Conservation (phyloP, 768 basidiomycete genomes). For the Xerocomellus amylosporus region DNA sequence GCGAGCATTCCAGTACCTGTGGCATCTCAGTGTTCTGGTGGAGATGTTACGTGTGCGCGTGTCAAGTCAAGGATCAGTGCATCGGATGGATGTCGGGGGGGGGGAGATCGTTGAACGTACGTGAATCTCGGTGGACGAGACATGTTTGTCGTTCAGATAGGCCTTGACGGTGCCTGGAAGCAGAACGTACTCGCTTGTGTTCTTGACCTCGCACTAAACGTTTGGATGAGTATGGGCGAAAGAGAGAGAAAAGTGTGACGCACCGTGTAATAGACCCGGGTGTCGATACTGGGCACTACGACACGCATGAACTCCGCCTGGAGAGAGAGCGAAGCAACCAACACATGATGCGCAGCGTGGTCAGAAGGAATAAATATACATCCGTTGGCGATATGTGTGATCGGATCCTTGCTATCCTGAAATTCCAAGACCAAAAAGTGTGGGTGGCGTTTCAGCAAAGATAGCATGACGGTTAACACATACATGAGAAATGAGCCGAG, state of each 20-base stretch:
- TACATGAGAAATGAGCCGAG: no score
- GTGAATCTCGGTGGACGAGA: slow-evolving; percentile 25
- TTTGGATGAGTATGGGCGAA: not conserved
- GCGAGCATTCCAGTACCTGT: slow-evolving; percentile 20
- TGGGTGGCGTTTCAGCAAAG: not conserved
- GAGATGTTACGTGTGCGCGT: not conserved
- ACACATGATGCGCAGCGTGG: slow-evolving; percentile 10
- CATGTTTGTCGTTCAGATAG: slow-evolving; percentile 27
- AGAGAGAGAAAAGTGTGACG: not conserved
- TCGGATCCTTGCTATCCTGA: slow-evolving; percentile 17
- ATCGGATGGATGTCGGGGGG: not conserved
- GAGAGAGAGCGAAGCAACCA: slow-evolving; percentile 24
- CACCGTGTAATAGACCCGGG: slow-evolving; percentile 22
- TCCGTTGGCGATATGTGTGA: slow-evolving; percentile 18
- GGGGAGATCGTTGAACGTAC: slow-evolving; percentile 8
- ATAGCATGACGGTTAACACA: no score
- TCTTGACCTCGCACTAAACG: slow-evolving; percentile 23
- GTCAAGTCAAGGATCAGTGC: no score
- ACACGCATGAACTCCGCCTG: slow-evolving; percentile 23
- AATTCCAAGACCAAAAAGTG: not conserved
- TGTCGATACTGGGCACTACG: slow-evolving; percentile 18
- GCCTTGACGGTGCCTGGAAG: slow-evolving; percentile 28
- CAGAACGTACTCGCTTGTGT: slow-evolving; percentile 25
- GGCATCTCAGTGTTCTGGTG: slow-evolving; percentile 13
- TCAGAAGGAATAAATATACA: slow-evolving; percentile 17